phyloP scores from a whole-genome alignment of 257 asterid species.

The Solanum ossicruentum region DNA sequence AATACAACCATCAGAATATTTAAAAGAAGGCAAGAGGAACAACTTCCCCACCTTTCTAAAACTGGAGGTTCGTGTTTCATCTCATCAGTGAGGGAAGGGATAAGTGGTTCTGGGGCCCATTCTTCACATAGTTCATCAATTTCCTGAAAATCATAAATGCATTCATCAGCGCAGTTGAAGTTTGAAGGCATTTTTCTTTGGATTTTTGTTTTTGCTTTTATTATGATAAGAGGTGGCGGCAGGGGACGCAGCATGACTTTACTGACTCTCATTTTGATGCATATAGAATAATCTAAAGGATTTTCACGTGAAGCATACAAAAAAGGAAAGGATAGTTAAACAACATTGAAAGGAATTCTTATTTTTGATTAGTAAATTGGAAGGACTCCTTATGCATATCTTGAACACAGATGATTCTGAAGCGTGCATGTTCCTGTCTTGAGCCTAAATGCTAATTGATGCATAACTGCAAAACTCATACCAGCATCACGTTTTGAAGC shows the following conservation, averaged over 20 bases:
- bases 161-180: neutral
- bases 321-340: neutral
- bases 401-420: neutral
- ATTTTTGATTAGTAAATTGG: neutral
- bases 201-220: neutral
- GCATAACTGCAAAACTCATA: neutral
- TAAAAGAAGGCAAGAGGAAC: neutral
- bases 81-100: slow-evolving; percentile 55
- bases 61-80: slow-evolving; percentile 71
- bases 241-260: neutral
- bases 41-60: slow-evolving; percentile 55
- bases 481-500: neutral
- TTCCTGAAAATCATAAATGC: slow-evolving; percentile 48
- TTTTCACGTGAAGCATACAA: neutral
- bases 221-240: neutral
- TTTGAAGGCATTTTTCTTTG: neutral
- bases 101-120: slow-evolving; percentile 88
- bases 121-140: slow-evolving; percentile 89
- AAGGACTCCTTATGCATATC: neutral
- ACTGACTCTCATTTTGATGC: neutral
- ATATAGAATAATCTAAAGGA: neutral
- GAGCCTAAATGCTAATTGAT: neutral
- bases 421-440: neutral
- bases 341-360: neutral
- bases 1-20: neutral